Evolutionary conservation across 257 asterid species (phyloP).

Genomic region (Rehmannia glutinosa): DNA sequence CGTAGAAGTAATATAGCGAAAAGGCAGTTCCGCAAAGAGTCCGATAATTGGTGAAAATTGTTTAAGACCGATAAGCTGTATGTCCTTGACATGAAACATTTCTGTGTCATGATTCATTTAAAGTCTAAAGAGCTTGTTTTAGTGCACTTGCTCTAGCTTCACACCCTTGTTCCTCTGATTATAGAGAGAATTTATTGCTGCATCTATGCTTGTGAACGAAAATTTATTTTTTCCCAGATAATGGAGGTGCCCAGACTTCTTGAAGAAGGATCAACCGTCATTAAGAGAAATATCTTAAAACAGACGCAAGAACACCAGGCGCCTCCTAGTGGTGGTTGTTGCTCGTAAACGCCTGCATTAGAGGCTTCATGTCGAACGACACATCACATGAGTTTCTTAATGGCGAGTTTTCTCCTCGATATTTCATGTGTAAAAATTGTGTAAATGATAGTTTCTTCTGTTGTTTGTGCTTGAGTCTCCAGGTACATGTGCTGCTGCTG

Average conservation of each 20-base stretch:
- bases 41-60: too few relatives aligned
- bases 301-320: slow-evolving; percentile 67
- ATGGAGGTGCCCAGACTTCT: slow-evolving; percentile 88
- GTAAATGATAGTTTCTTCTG: slow-evolving; percentile 9
- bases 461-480: neutral
- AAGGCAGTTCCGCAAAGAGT: too few relatives aligned
- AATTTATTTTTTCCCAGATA: slow-evolving; percentile 37
- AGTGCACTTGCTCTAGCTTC: neutral
- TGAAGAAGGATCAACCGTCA: slow-evolving; percentile 77
- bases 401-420: neutral
- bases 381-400: neutral
- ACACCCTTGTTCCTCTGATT: neutral
- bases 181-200: too few relatives aligned
- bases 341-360: slow-evolving; percentile 34
- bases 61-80: slow-evolving; percentile 23
- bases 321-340: slow-evolving; percentile 51
- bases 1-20: too few relatives aligned
- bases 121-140: neutral
- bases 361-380: neutral
- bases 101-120: neutral
- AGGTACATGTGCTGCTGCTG: neutral
- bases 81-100: too few relatives aligned
- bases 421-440: neutral
- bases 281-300: slow-evolving; percentile 62
- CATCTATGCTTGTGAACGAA: neutral